Evolutionary conservation across 1,139 yeast species (phyloP).

Genomic region (Debaryomycetaceae sp.): DNA sequence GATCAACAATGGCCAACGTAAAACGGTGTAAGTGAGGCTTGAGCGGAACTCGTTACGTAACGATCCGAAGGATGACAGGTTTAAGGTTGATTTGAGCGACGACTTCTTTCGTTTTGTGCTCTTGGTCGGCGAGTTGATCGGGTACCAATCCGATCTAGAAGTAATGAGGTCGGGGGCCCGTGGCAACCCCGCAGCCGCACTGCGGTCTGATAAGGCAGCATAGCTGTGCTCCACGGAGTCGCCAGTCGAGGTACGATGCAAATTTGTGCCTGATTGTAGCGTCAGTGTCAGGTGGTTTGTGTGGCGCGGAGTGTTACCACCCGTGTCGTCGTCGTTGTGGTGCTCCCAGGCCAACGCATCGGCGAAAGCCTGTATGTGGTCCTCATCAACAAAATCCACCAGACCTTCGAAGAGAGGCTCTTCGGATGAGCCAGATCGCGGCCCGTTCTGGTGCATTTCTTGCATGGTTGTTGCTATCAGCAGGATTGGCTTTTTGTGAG

Average conservation of each 20-base stretch:
- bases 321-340: constrained; percentile 17
- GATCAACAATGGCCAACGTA: constrained; percentile 64
- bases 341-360: constrained; percentile 40
- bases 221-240: too few species aligned
- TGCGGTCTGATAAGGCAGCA: constrained; percentile 3
- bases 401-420: constrained; percentile 24
- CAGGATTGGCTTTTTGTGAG: too few species aligned
- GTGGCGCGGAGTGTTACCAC: constrained; percentile 9
- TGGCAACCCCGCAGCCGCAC: constrained; percentile 6
- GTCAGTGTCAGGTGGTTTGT: constrained; percentile 7
- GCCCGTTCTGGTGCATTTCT: neutral
- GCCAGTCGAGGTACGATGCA: too few species aligned
- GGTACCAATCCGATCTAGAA: constrained; percentile 69
- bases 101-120: constrained; percentile 2
- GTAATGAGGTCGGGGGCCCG: constrained; percentile 35
- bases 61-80: constrained; percentile 8
- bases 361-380: constrained; percentile 38
- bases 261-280: constrained; percentile 2
- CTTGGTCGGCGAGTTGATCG: constrained; percentile 29
- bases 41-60: constrained; percentile 42
- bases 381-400: constrained; percentile 31
- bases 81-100: constrained; percentile 1
- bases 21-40: constrained; percentile 46
- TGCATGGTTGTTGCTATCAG: constrained; percentile 3
- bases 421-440: constrained; percentile 2